These are phyloP conservation scores for Ascosphaera acerosa DNA, from an alignment of 2,329 filamentous ascomycete genomes.

Conservation along the genomic window DNA sequence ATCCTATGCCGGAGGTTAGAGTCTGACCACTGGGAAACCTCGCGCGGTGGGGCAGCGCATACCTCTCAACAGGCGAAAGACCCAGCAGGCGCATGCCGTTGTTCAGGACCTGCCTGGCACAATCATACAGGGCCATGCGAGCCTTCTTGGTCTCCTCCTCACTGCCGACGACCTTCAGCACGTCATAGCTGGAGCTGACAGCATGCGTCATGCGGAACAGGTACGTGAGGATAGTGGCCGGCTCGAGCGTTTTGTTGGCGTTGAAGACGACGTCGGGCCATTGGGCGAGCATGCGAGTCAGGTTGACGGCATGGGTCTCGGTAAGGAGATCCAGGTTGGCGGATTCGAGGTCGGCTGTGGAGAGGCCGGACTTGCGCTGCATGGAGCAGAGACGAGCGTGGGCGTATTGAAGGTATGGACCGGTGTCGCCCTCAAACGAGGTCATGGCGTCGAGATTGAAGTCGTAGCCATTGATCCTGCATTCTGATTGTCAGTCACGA, in stretches of 20 bases:
- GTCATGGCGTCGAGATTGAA: slow-evolving; percentile 42
- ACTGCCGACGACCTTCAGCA: slow-evolving; percentile 34
- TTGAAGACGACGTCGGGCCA: slow-evolving; percentile 40
- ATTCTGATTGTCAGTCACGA: slow-evolving; percentile 7
- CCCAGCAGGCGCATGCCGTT: slow-evolving; percentile 42
- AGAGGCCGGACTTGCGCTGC: slow-evolving; percentile 28
- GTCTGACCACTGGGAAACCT: too few relatives aligned
- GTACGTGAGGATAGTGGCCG: slow-evolving; percentile 38
- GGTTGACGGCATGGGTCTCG: slow-evolving; percentile 34
- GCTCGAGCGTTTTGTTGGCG: slow-evolving; percentile 40
- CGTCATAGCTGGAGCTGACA: slow-evolving; percentile 35
- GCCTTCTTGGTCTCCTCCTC: slow-evolving; percentile 32
- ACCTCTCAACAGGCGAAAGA: slow-evolving; percentile 37
- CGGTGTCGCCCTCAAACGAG: slow-evolving; percentile 39
- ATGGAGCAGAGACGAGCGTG: slow-evolving; percentile 34
- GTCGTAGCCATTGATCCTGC: slow-evolving; percentile 35
- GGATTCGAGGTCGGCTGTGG: slow-evolving; percentile 22
- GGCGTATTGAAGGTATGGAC: slow-evolving; percentile 39
- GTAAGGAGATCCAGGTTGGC: slow-evolving; percentile 35
- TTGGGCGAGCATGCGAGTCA: slow-evolving; percentile 34
- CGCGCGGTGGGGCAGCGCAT: too few relatives aligned
- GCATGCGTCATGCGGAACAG: slow-evolving; percentile 41
- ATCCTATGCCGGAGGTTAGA: too few relatives aligned
- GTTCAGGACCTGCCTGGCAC: slow-evolving; percentile 34
- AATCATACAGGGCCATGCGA: slow-evolving; percentile 35